Base-by-base conservation (phyloP, 2,329 filamentous ascomycete genomes). In the Parasarocladium wereldwijsianum region DNA sequence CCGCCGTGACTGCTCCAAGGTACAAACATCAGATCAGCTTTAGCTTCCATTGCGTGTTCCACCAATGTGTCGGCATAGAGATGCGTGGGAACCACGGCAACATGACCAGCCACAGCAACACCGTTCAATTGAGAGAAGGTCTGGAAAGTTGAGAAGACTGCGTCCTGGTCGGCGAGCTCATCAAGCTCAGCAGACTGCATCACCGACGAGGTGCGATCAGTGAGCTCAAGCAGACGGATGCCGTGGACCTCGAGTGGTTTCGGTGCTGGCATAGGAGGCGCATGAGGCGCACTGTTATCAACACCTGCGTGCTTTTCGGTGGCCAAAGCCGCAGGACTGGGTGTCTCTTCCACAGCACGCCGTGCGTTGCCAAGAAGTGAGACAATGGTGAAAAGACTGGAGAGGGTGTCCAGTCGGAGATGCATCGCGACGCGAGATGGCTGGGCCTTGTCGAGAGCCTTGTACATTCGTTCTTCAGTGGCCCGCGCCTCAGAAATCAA, bases 191-290 rank as follows among this genome's bases (percentile, higher is more conserved):
- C 77, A 8, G 93, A 83, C 42, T 83, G 78, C 87, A 96, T 96
- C 42, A 94, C 87, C 12, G 85, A 86, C 1, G 87, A 94, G 24
- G 83, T 80, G 65, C 87, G 84, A 43, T 94, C 86, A 0, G 83
- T 92, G 9, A 96, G 68, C 46, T 92, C 82, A 28, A 92, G 57
- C 11, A 96, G 66, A 10, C 86, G 78, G n/a, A 93, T 57, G 18
- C 85, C 87, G 43, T 93, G 83, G 0, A 85, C 77, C 44, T 80
- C 68, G 1, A 87, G 62, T 1, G 70, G 21, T 5, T 31, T 17
- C 4, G 22, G 8, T n/a, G 31, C 27, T 8, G 35, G 26, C 5
- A 17, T 10, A 13, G 26, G 15, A 5, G 8, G 15, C 5, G 26
- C 5, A 19, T n/a, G 5, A 6, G 13, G 5, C 37, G 6, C 36